These are phyloP conservation scores for Plantago elongata DNA, from an alignment of 257 asterid species.

Conservation along the genomic window DNA sequence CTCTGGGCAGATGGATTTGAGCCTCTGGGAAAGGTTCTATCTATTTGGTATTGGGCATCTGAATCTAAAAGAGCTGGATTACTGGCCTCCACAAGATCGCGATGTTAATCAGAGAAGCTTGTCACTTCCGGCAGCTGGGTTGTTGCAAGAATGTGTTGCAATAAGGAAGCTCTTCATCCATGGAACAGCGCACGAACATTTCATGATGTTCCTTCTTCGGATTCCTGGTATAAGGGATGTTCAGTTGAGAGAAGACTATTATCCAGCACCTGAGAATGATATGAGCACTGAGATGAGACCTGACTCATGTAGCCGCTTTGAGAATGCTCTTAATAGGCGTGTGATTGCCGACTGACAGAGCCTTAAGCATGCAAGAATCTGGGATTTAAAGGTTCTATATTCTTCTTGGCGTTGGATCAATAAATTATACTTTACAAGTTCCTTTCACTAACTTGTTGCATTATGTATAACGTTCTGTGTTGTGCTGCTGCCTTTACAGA, in stretches of 20 bases:
- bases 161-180: slow-evolving; percentile 80
- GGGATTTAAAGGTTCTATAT: too few relatives aligned
- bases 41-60: slow-evolving; percentile 48
- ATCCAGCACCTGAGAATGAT: slow-evolving; percentile 91
- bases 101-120: slow-evolving; percentile 83
- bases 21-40: slow-evolving; percentile 83
- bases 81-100: slow-evolving; percentile 92
- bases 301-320: slow-evolving; percentile 79
- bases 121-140: slow-evolving; percentile 78
- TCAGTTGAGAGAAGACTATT: slow-evolving; percentile 86
- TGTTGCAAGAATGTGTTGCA: slow-evolving; percentile 48
- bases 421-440: too few relatives aligned
- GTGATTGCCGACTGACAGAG: slow-evolving; percentile 51
- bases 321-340: slow-evolving; percentile 63
- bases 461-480: too few relatives aligned
- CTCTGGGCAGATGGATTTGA: slow-evolving; percentile 86
- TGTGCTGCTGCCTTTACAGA: too few relatives aligned
- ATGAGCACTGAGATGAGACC: slow-evolving; percentile 98
- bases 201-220: slow-evolving; percentile 48
- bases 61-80: slow-evolving; percentile 62
- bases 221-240: slow-evolving; percentile 61
- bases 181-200: slow-evolving; percentile 92
- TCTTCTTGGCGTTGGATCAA: too few relatives aligned
- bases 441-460: too few relatives aligned
- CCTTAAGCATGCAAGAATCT: too few relatives aligned